Evolutionary conservation across 1,139 yeast species (phyloP), one percentile per base, ranked within the genome.

Genomic region (Candida tetrigidarum): DNA sequence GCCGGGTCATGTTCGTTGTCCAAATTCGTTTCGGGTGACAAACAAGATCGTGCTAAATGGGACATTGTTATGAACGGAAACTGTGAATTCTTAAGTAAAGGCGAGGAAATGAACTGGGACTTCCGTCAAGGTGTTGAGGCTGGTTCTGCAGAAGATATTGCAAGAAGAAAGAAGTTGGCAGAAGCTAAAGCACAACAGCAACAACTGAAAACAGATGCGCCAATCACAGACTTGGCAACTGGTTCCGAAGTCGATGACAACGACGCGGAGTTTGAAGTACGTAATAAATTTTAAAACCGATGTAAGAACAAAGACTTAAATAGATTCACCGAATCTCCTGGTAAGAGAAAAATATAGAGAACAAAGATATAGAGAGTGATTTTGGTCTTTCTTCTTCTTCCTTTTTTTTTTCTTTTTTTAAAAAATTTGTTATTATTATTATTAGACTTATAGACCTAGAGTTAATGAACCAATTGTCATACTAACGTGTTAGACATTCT

Each of bases 81-180:
- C 51, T 78, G 88, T 20, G 82, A 77, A 39, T 87, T 82, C 55
- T 70, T 89, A 51, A 62, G 76, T 2, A 65, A 76, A 7, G 96
- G 96, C n/a, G 96, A 89, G 62, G 96, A 88, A 64, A 87, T 90
- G 93, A 86, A 86, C 60, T 89, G 96, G 96, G 80, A 84, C 53
- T 89, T 89, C 68, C 81, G 80, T 58, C 69, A 65, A 45, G 78
- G 77, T 20, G 81, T 79, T 52, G 92, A 85, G 59, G 92, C 93
- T 1, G 93, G 93, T 2, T 84, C 91, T 1, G 86, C 83, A 47
- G 92, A 84, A 45, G 93, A 86, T 60, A 76, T 84, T 29, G 51
- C 59, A 52, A 44, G 64, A 58, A 51, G 86, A 57, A 56, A 56
- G 48, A 56, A 51, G 37, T 62, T 56, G 45, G 57, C 52, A 10